Evolutionary conservation across 495 filamentous ascomycete species (phyloP).

Genomic region (Aspergillus affinis): DNA sequence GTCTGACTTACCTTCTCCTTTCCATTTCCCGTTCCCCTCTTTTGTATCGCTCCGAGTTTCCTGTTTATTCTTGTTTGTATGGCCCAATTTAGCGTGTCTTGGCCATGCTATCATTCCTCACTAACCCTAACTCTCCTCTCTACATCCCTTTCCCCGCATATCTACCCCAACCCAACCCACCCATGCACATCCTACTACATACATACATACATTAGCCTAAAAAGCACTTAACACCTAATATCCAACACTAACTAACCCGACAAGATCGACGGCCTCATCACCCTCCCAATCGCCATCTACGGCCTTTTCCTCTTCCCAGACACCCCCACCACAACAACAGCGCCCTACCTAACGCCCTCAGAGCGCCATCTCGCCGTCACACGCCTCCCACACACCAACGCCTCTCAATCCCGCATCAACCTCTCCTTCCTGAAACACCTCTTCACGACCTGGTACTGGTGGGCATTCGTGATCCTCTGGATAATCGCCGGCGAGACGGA

Average conservation of each 20-base stretch:
- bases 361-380: conserved; percentile 49
- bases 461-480: conserved; percentile 50
- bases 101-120: no score
- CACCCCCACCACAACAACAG: conserved; percentile 53
- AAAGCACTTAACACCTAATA: no score
- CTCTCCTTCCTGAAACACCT: conserved; percentile 38
- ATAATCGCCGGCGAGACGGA: conserved; percentile 50
- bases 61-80: no score
- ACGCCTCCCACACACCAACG: conserved; percentile 32
- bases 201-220: no score
- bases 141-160: background rate
- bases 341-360: conserved; percentile 45
- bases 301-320: conserved; percentile 61
- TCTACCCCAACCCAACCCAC: background rate
- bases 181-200: no score
- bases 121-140: background rate
- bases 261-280: conserved; percentile 48
- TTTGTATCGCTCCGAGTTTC: no score
- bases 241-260: no score
- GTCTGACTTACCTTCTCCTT: background rate
- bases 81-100: no score
- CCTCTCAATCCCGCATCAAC: conserved; percentile 33
- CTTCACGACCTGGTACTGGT: conserved; percentile 48
- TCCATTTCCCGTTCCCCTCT: no score
- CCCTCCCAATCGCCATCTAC: conserved; percentile 58